Evolutionary conservation across 345 rosid species (phyloP).

Genomic region (Hypericum perforatum): DNA sequence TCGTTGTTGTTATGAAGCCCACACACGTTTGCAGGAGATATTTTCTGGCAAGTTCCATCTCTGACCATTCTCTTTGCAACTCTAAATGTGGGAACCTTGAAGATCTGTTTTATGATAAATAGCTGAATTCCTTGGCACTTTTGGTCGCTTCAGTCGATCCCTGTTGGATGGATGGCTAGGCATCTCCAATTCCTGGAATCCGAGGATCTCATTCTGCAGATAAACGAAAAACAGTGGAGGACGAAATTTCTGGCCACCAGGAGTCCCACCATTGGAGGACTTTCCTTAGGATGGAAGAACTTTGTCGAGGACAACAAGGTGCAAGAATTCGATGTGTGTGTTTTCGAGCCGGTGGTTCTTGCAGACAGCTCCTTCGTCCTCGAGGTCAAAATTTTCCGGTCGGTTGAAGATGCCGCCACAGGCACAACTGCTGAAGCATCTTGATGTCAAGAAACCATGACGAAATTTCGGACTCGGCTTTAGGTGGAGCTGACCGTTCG

Average conservation of each 20-base stretch:
- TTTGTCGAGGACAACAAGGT: slow-evolving; percentile 40
- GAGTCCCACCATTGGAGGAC: slow-evolving; percentile 24
- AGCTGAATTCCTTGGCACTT: too few species aligned
- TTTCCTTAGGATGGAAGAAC: slow-evolving; percentile 41
- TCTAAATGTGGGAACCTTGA: not conserved
- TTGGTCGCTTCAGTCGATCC: too few species aligned
- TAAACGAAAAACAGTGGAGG: slow-evolving; percentile 25
- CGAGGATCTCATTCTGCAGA: slow-evolving; percentile 29
- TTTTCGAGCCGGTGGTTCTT: slow-evolving; percentile 24
- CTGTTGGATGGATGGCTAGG: too few species aligned
- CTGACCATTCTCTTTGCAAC: not conserved
- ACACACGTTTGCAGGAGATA: slow-evolving; percentile 28
- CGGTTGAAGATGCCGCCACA: slow-evolving; percentile 6
- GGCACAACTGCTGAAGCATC: too few species aligned
- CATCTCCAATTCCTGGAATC: slow-evolving; percentile 17
- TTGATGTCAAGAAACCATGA: too few species aligned
- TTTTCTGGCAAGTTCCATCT: slow-evolving; percentile 28
- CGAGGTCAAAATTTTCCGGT: slow-evolving; percentile 34
- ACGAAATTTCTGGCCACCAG: slow-evolving; percentile 13
- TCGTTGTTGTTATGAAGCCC: slow-evolving; percentile 35
- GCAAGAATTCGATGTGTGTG: slow-evolving; percentile 38
- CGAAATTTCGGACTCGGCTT: too few species aligned
- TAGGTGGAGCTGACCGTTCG: too few species aligned
- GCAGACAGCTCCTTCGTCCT: slow-evolving; percentile 18
- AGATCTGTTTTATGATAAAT: not conserved